Evolutionary conservation across 768 basidiomycete species (phyloP), one percentile per base, ranked within the genome.

Genomic region (Candolleomyces aberdarensis): DNA sequence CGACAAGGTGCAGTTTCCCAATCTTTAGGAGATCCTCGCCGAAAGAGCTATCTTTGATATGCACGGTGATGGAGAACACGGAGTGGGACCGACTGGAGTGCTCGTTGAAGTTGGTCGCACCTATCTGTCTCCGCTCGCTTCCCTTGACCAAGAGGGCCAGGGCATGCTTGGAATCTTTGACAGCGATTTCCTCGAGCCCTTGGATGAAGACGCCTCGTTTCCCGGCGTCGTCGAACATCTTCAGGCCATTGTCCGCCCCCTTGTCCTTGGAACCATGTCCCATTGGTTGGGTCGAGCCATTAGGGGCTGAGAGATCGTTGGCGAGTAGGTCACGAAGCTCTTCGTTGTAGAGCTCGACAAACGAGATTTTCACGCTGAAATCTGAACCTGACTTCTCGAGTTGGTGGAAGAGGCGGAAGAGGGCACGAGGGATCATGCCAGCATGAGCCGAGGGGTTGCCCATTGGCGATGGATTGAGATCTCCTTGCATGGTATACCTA

Each of bases 401-500:
- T 58, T 91, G 84, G 61, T 92, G 85, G 70, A 98, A 99, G 2
- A 98, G 84, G 22, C 90, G 88, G 71, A 96, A 94, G 4, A 99
- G 82, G 4, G 87, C 92, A 41, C 97, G 89, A 9, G 97, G 97
- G 64, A 98, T 92, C 86, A 99, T 96, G 48, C 97, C 97, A 14
- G 97, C 95, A 57, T 92, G 83, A 2, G 88, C 75, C 5, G 92
- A 93, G 19, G 95, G 96, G 59, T 91, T 93, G 2, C 93, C 92
- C 78, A 93, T 85, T 0, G 90, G 87, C 0, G 93, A 92, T 0
- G 86, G 88, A 3, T 79, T 78, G 22, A 97, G 77, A 70, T 99
- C 95, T 15, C 97, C 97, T 75, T 98, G 95, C 97, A 98, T 99
- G 3, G 97, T 99, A 70, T 95, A 91, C 48, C 88, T 92, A 57